Evolutionary conservation across 2,329 filamentous ascomycete species (phyloP).

Genomic region (Chaetomium sp.): DNA sequence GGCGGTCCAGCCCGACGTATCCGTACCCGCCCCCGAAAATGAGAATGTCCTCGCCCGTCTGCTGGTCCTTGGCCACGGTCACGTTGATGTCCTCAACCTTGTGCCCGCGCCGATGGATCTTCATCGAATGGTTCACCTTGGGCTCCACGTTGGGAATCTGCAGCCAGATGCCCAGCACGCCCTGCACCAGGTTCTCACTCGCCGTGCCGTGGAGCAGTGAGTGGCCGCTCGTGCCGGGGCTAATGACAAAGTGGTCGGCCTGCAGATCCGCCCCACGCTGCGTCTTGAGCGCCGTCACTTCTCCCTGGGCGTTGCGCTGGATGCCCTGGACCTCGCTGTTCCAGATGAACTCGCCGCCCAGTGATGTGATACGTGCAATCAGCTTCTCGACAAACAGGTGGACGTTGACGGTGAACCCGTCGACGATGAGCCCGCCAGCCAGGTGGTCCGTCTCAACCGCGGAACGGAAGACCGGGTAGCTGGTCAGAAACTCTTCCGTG

Average conservation of each 20-base stretch:
- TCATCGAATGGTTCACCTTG: not conserved
- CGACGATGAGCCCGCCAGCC: not conserved
- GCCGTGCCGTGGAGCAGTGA: not conserved
- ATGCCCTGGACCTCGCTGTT: not conserved
- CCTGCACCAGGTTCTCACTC: not conserved
- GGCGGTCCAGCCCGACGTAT: not conserved
- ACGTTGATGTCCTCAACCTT: slow-evolving; percentile 1
- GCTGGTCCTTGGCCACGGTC: slow-evolving; percentile 1
- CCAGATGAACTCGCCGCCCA: not conserved
- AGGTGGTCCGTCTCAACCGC: not conserved
- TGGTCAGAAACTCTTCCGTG: not conserved
- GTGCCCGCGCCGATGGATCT: slow-evolving; percentile 1
- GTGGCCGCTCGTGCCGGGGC: not conserved
- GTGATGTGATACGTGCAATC: not conserved
- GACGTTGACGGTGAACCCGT: not conserved
- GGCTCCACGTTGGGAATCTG: not conserved
- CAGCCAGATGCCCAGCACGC: not conserved
- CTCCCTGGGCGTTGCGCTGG: not conserved
- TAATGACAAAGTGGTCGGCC: not conserved
- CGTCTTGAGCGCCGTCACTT: not conserved
- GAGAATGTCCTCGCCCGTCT: not conserved
- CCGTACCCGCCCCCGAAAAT: slow-evolving; percentile 1
- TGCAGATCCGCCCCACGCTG: not conserved
- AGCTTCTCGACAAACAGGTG: not conserved
- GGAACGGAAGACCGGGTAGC: not conserved